phyloP scores from a whole-genome alignment of 208 protist genomes.

The Strigomonas galati region DNA sequence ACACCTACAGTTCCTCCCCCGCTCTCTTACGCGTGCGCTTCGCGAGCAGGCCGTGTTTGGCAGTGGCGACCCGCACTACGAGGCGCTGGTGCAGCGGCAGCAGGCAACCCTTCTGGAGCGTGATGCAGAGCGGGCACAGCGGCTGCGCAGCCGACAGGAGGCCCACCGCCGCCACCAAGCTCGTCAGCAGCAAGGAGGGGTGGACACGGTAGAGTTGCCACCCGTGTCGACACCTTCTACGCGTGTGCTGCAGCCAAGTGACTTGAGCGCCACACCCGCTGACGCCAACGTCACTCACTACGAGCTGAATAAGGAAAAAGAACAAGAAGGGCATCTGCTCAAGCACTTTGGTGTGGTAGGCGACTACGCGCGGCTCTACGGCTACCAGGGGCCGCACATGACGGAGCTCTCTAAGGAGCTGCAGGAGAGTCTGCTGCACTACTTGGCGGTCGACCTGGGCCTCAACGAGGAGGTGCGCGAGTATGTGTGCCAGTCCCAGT shows the following conservation, averaged over 20 bases:
- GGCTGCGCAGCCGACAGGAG: neutral
- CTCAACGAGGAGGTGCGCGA: conserved; percentile 59
- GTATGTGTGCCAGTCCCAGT: conserved; percentile 85
- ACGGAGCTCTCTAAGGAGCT: conserved; percentile 73
- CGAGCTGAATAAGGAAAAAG: no score
- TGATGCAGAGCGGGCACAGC: neutral
- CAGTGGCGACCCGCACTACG: conserved; percentile 47
- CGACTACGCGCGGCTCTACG: conserved; percentile 48
- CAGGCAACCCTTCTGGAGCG: neutral
- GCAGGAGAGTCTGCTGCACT: conserved; percentile 46
- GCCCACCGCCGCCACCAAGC: neutral
- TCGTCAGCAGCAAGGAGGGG: neutral
- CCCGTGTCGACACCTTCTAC: neutral
- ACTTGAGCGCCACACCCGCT: no score
- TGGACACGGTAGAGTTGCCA: neutral
- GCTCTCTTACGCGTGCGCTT: conserved; percentile 40
- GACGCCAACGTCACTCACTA: no score
- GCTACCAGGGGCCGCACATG: conserved; percentile 70
- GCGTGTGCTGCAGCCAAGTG: no score
- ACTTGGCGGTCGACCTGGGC: conserved; percentile 56
- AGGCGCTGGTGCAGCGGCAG: conserved; percentile 39
- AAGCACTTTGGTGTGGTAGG: conserved; percentile 38
- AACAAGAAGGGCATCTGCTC: conserved; percentile 19
- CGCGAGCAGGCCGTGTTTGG: conserved; percentile 61
- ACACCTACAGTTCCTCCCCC: conserved; percentile 59